Evolutionary conservation across 1,284 basidiomycete species (phyloP).

Genomic region (Austroboletus niveus): DNA sequence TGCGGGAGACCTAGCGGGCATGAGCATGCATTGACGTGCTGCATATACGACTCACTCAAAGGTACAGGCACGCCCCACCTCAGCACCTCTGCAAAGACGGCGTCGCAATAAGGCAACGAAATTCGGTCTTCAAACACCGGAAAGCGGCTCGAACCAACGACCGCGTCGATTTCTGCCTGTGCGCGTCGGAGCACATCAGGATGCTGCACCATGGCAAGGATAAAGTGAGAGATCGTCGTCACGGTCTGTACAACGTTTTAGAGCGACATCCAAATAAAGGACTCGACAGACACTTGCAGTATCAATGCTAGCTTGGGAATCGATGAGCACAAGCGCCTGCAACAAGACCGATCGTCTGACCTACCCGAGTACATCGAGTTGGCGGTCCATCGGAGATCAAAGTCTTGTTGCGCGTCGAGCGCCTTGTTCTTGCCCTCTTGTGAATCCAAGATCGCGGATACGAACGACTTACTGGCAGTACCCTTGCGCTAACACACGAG

Average conservation of each 20-base stretch:
- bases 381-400: constrained; percentile 68
- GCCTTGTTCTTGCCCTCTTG: constrained; percentile 22
- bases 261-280: background rate
- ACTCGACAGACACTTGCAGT: constrained; percentile 41
- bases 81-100: constrained; percentile 44
- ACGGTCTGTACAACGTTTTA: constrained; percentile 38
- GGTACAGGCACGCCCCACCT: constrained; percentile 55
- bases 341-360: constrained; percentile 4
- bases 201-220: constrained; percentile 57
- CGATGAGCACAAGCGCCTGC: background rate
- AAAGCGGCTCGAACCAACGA: constrained; percentile 47
- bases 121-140: constrained; percentile 51
- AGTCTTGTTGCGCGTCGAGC: constrained; percentile 42
- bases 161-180: constrained; percentile 56
- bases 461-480: constrained; percentile 55
- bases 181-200: constrained; percentile 49
- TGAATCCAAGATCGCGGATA: constrained; percentile 54
- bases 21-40: background rate
- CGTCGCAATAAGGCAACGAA: constrained; percentile 49
- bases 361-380: constrained; percentile 67
- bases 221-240: constrained; percentile 49
- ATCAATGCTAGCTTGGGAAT: constrained; percentile 47
- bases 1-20: constrained; percentile 42
- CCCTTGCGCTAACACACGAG: constrained; percentile 45
- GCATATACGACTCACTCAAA: constrained; percentile 37